Percentiles rank a stretch among this genome's conserved stretches.
These are phyloP conservation scores for Botrytis fragariae DNA, from an alignment of 2,329 filamentous ascomycete genomes.

Conservation along the genomic window DNA sequence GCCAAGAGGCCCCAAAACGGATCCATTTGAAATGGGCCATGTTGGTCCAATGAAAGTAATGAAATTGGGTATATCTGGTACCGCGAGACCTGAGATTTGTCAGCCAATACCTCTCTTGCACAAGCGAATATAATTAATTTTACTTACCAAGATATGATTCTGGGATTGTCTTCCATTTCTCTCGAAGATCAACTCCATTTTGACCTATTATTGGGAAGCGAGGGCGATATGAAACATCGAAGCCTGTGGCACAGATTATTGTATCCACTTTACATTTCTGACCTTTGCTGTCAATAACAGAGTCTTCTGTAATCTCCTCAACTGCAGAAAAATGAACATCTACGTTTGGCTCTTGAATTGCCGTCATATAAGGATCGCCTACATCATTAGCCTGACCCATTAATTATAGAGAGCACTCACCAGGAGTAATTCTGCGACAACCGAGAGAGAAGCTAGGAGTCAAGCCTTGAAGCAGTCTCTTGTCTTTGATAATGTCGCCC, in stretches of 20 bases:
- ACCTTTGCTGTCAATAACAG: conserved; percentile 44
- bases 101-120: conserved; percentile 5
- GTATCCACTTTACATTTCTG: conserved; percentile 38
- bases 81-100: conserved; percentile 28
- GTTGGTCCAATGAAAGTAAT: conserved; percentile 35
- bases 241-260: conserved; percentile 41
- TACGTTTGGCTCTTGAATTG: conserved; percentile 50
- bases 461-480: conserved; percentile 44
- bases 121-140: neutral
- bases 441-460: conserved; percentile 46
- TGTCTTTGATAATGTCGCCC: conserved; percentile 51
- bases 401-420: neutral
- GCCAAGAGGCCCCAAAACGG: conserved; percentile 27
- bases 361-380: conserved; percentile 51
- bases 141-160: conserved; percentile 31
- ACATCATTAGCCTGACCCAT: conserved; percentile 28
- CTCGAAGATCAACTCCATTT: conserved; percentile 28
- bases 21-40: conserved; percentile 34
- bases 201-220: conserved; percentile 34
- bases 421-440: conserved; percentile 43
- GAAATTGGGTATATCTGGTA: conserved; percentile 34
- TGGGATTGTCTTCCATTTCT: conserved; percentile 37
- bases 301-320: conserved; percentile 45
- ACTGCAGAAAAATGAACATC: conserved; percentile 51
- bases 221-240: conserved; percentile 36